phyloP scores from a whole-genome alignment of 2,329 filamentous ascomycete genomes.

The Cryoendolithus antarcticus region DNA sequence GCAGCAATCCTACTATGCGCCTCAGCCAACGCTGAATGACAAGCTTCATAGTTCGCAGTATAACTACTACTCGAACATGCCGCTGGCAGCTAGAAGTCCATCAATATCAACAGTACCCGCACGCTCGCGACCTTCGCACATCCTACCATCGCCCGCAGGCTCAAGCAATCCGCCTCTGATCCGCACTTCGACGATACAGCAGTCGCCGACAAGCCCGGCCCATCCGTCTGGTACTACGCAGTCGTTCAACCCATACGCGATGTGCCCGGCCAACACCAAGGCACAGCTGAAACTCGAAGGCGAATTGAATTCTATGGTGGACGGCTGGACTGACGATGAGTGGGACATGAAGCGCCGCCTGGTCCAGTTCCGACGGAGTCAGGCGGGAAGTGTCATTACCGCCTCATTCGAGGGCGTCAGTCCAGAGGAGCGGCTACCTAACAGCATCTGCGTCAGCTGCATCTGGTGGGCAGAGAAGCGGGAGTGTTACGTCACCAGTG shows the following conservation, averaged over 20 bases:
- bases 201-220: conserved; percentile 36
- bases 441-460: conserved; percentile 91
- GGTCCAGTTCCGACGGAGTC: conserved; percentile 75
- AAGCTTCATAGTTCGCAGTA: conserved; percentile 24
- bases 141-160: conserved; percentile 33
- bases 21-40: conserved; percentile 13
- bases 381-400: conserved; percentile 69
- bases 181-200: conserved; percentile 54
- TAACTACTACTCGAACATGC: conserved; percentile 14
- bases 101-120: conserved; percentile 15
- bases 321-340: conserved; percentile 74
- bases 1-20: conserved; percentile 16
- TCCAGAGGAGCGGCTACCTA: conserved; percentile 63
- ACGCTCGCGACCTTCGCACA: conserved; percentile 14
- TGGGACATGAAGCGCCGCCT: conserved; percentile 66
- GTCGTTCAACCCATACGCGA: conserved; percentile 62
- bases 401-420: conserved; percentile 69
- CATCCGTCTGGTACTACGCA: conserved; percentile 19
- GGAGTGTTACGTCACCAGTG: conserved; percentile 87
- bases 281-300: conserved; percentile 75
- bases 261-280: conserved; percentile 61
- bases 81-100: conserved; percentile 15
- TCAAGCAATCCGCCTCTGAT: conserved; percentile 48
- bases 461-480: conserved; percentile 91
- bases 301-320: conserved; percentile 71